Base-by-base conservation (phyloP, 768 basidiomycete genomes). In the Mycena haematopus region DNA sequence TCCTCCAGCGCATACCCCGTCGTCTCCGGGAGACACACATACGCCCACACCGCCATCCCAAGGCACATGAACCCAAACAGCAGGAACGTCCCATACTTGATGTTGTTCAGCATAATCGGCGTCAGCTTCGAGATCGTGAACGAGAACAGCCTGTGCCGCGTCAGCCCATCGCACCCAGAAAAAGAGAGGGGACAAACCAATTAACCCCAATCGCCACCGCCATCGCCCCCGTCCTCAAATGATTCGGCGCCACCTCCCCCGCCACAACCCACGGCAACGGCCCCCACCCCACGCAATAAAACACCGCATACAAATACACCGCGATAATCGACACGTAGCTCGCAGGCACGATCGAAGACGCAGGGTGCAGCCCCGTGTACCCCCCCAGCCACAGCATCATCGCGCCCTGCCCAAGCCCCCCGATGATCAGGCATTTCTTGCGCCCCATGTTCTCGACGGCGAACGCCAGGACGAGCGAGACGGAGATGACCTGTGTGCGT, bases 391-490 rank as follows among this genome's bases (percentile, higher is more conserved):
- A 82, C 25, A 82, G 72, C 80, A 83, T 83, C 70, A 70, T 80
- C 10, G 73, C 59, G 13, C 78, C 80, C 66, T 86, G 84, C 11
- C 83, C 82, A 5, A 83, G 57, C 24, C 82, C 81, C 22, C 83
- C 82, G 29, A 81, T 74, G 51, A 86, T 74, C 22, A 86, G 74
- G 56, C 80, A 84, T 52, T 68, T 73, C 64, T 85, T 85, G 56
- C 83, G 78, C 6, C 85, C 85, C 31, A 80, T 54, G 33, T 73
- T 65, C 65, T 86, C 85, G 13, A 85, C 78, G 17, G 79, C 82
- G 56, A 84, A 78, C 1, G 75, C 60, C 29, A 84, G 76, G 10
- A 78, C 75, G 17, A 75, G 65, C n/a, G 68, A 70, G 27, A 84
- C 81, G 9, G 77, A 69, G 53, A 84, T 65, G 33, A 60, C 59